phyloP scores from a whole-genome alignment of 441 rosid species.

The Bocquillonia castaneifolia region DNA sequence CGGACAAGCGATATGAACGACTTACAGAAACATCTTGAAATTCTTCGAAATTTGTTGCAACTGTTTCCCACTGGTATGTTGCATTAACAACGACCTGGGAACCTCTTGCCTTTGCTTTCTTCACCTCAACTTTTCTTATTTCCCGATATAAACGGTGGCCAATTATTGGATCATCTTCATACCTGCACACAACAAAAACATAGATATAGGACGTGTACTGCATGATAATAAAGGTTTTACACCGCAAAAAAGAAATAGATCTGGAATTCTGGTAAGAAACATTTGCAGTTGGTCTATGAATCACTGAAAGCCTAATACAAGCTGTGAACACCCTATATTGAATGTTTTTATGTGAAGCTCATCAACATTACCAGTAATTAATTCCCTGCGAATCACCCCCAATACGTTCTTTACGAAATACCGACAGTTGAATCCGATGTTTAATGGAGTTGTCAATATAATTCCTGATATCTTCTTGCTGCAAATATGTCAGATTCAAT shows the following conservation, averaged over 20 bases:
- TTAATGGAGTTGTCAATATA: conserved; percentile 85
- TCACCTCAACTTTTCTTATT: conserved; percentile 72
- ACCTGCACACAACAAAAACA: conserved; percentile 51
- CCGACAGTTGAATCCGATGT: conserved; percentile 73
- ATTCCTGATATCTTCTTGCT: conserved; percentile 95
- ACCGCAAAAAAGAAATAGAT: neutral
- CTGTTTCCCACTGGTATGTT: conserved; percentile 93
- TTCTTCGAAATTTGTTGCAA: conserved; percentile 93
- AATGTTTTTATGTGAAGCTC: conserved; percentile 16
- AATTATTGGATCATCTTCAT: conserved; percentile 84
- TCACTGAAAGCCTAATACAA: neutral
- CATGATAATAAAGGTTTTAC: conserved; percentile 12
- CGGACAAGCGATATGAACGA: conserved; percentile 27
- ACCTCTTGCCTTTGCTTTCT: conserved; percentile 74
- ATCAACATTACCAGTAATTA: conserved; percentile 65
- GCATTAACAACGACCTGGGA: conserved; percentile 61
- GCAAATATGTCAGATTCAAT: conserved; percentile 31
- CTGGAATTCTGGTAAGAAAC: neutral
- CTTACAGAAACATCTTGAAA: conserved; percentile 95
- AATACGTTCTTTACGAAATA: conserved; percentile 82
- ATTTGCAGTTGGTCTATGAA: neutral
- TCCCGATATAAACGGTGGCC: conserved; percentile 96
- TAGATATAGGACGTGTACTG: conserved; percentile 13
- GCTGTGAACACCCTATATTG: conserved; percentile 1
- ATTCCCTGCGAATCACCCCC: conserved; percentile 98